Conservation (phyloP, 305 asterid species). For the Solanum hybrid region DNA sequence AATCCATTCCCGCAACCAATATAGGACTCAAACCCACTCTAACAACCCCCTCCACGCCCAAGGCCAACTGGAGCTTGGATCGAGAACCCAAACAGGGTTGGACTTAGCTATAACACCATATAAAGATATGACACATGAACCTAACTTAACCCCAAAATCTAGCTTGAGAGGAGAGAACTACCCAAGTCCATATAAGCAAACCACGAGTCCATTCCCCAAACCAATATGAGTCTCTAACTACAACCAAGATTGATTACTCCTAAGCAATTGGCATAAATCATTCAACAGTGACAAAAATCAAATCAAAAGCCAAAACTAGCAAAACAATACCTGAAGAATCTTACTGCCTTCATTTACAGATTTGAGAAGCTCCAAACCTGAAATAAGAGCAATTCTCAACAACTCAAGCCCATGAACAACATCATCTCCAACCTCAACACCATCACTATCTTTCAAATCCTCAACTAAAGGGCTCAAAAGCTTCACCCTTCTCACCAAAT, state of each 20-base stretch:
- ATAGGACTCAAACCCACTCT: background rate
- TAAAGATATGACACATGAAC: background rate
- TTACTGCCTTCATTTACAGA: conserved; percentile 75
- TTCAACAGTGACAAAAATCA: background rate
- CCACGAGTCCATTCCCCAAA: background rate
- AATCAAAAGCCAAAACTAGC: background rate
- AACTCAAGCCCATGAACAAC: conserved; percentile 48
- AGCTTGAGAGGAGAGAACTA: background rate
- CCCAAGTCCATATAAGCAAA: background rate
- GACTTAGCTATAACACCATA: background rate
- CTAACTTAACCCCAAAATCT: background rate
- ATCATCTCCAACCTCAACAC: conserved; percentile 39
- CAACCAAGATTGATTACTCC: background rate
- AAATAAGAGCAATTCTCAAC: conserved; percentile 44
- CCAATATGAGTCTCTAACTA: background rate
- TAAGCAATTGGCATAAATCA: background rate
- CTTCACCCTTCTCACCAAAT: conserved; percentile 76
- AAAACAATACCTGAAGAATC: conserved; percentile 56
- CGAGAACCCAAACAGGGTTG: background rate
- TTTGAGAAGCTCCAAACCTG: conserved; percentile 60
- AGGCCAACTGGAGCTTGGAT: background rate
- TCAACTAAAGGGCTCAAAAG: conserved; percentile 83
- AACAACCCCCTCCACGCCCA: background rate
- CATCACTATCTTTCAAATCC: conserved; percentile 60
- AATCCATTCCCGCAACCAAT: background rate